These are phyloP conservation scores for Pythium plurisporium DNA, from an alignment of 352 stramenopile species.

Conservation along the genomic window DNA sequence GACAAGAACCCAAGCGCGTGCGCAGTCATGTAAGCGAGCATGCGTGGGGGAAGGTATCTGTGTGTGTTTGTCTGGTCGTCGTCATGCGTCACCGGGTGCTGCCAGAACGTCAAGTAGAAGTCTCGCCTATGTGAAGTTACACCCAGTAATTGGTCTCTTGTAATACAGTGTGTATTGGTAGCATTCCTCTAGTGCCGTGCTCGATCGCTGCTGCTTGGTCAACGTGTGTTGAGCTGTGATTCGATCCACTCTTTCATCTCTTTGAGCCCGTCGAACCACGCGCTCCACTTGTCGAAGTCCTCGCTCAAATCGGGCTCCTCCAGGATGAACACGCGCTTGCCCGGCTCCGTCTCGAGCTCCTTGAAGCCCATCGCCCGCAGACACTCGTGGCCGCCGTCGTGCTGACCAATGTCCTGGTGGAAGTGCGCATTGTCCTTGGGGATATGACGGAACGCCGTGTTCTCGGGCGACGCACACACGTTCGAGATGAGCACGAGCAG, in stretches of 20 bases:
- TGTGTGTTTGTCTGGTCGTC: conserved; percentile 1
- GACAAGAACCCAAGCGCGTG: conserved; percentile 9
- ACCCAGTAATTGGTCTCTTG: background rate
- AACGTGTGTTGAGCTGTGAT: background rate
- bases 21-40: conserved; percentile 6
- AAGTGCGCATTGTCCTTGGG: conserved; percentile 70
- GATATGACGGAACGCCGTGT: conserved; percentile 62
- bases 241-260: conserved; percentile 40
- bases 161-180: too few species aligned
- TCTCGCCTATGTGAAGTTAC: too few species aligned
- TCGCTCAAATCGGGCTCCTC: conserved; percentile 72
- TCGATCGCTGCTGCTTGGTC: too few species aligned
- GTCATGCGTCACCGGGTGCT: background rate
- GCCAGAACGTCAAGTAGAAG: too few species aligned
- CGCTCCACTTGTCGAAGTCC: conserved; percentile 76
- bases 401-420: conserved; percentile 61
- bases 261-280: conserved; percentile 77
- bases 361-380: conserved; percentile 72
- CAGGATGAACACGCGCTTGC: conserved; percentile 51
- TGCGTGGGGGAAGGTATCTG: background rate
- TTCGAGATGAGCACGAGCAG: conserved; percentile 51
- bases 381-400: conserved; percentile 50
- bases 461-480: conserved; percentile 71
- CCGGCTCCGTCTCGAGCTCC: conserved; percentile 45
- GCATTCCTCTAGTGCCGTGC: too few species aligned